Evolutionary conservation across 2,329 filamentous ascomycete genomes (phyloP).

Genomic region (Colletotrichum acutatum): DNA sequence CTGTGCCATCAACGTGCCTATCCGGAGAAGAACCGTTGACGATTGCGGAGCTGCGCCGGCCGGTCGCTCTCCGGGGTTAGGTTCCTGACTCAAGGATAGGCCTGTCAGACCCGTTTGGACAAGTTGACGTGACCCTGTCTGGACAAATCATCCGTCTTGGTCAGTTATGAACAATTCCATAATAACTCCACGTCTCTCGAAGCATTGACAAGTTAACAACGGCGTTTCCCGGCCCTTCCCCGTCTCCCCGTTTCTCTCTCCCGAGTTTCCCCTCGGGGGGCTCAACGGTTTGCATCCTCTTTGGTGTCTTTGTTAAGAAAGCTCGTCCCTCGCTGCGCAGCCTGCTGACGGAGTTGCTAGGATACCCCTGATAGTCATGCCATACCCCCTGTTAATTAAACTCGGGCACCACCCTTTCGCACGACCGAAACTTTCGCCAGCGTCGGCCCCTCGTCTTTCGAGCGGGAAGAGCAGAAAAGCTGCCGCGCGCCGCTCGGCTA

Average conservation of each 20-base stretch:
- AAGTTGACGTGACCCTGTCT: conserved; percentile 9
- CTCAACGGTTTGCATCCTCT: neutral
- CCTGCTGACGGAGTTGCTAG: neutral
- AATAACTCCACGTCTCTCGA: neutral
- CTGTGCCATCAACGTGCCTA: conserved; percentile 18
- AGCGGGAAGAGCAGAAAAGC: neutral
- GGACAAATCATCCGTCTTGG: conserved; percentile 12
- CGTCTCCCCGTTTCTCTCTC: neutral
- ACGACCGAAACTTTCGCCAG: neutral
- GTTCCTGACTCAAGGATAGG: conserved; percentile 22
- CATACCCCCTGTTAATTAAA: neutral
- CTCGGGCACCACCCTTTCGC: neutral
- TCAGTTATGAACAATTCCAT: conserved; percentile 13
- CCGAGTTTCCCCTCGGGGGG: neutral
- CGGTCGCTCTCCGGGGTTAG: neutral
- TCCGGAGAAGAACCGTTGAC: conserved; percentile 1
- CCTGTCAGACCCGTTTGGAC: neutral
- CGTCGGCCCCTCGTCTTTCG: neutral
- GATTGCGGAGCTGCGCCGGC: conserved; percentile 13
- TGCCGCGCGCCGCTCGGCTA: neutral
- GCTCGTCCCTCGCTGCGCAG: conserved; percentile 5
- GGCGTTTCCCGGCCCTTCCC: neutral
- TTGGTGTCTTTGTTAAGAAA: neutral
- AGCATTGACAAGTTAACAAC: neutral
- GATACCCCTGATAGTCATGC: conserved; percentile 15